Base-by-base conservation (phyloP, 140 eudicot species). In the Erigeron philadelphicus region DNA sequence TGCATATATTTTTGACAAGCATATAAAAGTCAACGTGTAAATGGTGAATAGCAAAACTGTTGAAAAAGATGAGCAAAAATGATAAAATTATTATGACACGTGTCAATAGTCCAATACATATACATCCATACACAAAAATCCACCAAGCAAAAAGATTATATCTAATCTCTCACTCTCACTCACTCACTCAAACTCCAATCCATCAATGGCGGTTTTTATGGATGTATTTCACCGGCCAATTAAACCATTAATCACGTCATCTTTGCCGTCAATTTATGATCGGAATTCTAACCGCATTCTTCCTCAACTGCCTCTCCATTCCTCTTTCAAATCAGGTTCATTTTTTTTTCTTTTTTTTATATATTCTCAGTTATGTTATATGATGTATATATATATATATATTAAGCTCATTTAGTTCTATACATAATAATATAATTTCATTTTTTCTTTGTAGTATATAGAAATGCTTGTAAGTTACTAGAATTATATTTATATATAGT, bases 271-370 rank as follows among this genome's bases (percentile, higher is more conserved):
- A 7, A 55, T 66, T 43, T 12, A 61, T 31, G 76, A 76, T 53
- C 76, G 76, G 61, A 77, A 18, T 57, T 67, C 25, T 2, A 61
- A 38, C 59, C 80, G 76, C 40, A 21, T 58, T 48, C 11, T 58
- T 49, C 78, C 81, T 61, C 74, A 72, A n/a, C 11, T 56, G 63
- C 64, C 46, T 8, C 62, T 47, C 45, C 61, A 62, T 18, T 68
- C 80, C 11, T 71, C 73, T 31, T 31, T 31, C 7, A 80, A 79
- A 79, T 79, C 84, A 79, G 87, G 87, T 77, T n/a, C 21, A 11
- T 63, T 8, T 47, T 7, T 50, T 49, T 50, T 13, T 21, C 25
- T 1, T 21, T 46, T 71, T 31, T 31, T 25, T 25, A 1, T 2
- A 25, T 1, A 2, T 25, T 25, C 3, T 1, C 1, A 1, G 35